These are phyloP conservation scores for Tuber umbilicatum DNA, from an alignment of 495 filamentous ascomycete species.

Conservation along the genomic window DNA sequence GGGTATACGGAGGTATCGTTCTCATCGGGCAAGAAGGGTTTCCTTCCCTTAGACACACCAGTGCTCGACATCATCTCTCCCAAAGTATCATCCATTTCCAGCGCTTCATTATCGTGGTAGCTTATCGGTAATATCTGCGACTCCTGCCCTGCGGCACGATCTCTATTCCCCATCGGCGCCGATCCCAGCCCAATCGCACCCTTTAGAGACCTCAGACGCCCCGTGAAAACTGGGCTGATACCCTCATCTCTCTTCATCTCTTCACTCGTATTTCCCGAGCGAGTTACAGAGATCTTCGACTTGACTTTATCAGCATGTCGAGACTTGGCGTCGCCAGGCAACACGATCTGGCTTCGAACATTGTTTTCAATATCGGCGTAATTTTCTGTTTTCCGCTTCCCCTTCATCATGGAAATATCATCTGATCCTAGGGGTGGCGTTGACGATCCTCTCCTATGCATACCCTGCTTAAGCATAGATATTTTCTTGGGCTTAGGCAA, in stretches of 20 bases:
- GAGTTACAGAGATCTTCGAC: constrained; percentile 23
- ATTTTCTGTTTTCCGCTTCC: constrained; percentile 20
- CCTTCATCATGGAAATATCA: constrained; percentile 1
- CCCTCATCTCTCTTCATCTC: constrained; percentile 21
- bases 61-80: constrained; percentile 17
- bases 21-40: constrained; percentile 13
- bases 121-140: constrained; percentile 16
- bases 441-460: not conserved
- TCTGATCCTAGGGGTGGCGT: not conserved
- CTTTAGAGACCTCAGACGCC: constrained; percentile 23
- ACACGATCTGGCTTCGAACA: not conserved
- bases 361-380: constrained; percentile 16
- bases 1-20: constrained; percentile 36
- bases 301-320: not conserved
- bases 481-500: not conserved
- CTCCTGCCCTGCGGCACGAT: constrained; percentile 13
- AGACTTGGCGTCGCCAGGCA: constrained; percentile 2
- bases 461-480: not conserved
- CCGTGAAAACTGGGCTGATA: constrained; percentile 29
- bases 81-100: constrained; percentile 27
- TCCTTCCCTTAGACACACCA: constrained; percentile 15
- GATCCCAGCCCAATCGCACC: constrained; percentile 17
- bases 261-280: constrained; percentile 20
- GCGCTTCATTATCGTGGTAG: not conserved
- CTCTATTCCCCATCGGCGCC: constrained; percentile 13